These are phyloP conservation scores for Populus simonii DNA, from an alignment of 345 rosid species.

Conservation along the genomic window DNA sequence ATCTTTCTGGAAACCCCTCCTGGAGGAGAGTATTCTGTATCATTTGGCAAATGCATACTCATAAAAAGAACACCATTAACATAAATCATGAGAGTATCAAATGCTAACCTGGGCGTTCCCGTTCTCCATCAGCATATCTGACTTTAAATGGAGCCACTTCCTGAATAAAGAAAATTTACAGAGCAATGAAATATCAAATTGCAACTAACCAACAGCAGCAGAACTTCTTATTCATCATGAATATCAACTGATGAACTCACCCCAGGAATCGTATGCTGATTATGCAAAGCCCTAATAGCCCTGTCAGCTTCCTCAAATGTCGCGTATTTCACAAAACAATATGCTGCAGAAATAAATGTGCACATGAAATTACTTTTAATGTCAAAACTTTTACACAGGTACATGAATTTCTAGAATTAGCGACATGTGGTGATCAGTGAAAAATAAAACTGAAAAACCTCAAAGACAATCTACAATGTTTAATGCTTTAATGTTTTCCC, in stretches of 20 bases:
- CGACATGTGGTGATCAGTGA: not conserved
- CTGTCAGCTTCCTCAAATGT: constrained; percentile 61
- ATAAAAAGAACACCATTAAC: not conserved
- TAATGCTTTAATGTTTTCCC: not conserved
- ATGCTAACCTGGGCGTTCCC: constrained; percentile 48
- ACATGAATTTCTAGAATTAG: not conserved
- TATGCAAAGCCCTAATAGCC: constrained; percentile 67
- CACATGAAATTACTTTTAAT: not conserved
- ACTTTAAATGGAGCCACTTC: constrained; percentile 59
- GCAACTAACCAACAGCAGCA: constrained; percentile 4
- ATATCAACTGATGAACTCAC: constrained; percentile 41
- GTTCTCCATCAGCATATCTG: constrained; percentile 69
- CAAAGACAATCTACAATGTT: not conserved
- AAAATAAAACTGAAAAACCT: not conserved
- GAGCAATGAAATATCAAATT: constrained; percentile 9
- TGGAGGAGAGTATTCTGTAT: no score
- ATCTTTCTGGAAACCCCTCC: no score
- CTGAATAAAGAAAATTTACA: constrained; percentile 32
- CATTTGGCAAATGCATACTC: not conserved
- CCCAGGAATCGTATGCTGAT: constrained; percentile 68
- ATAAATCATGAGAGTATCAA: not conserved
- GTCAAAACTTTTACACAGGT: not conserved
- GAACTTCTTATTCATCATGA: not conserved
- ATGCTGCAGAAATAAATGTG: constrained; percentile 46
- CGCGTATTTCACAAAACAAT: constrained; percentile 82